phyloP scores from a whole-genome alignment of 2,329 filamentous ascomycete species.

The Colletotrichum sp. region DNA sequence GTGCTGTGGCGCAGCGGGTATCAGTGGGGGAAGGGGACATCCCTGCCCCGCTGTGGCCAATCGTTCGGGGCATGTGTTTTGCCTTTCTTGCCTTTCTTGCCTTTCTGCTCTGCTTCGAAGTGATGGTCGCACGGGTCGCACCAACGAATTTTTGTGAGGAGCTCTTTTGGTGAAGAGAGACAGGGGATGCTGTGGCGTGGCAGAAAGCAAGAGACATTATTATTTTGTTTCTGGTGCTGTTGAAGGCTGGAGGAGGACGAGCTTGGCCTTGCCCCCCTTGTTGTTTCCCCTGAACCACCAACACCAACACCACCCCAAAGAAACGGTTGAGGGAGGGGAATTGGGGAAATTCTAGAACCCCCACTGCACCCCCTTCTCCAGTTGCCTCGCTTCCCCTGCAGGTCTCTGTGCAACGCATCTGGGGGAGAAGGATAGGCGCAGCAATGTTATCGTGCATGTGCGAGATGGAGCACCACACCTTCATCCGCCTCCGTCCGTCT shows the following conservation, averaged over 20 bases:
- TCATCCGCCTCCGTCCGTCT: neutral
- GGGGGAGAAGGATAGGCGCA: neutral
- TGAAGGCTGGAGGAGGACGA: neutral
- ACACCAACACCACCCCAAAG: neutral
- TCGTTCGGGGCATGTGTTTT: conserved; percentile 8
- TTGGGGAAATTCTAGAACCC: conserved; percentile 7
- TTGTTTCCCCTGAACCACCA: neutral
- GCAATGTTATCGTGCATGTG: neutral
- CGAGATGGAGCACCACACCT: neutral
- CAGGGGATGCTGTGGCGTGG: neutral
- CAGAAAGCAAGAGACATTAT: neutral
- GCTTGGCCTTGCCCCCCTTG: neutral
- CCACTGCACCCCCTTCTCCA: neutral
- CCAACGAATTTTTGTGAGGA: neutral
- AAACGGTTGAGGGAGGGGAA: neutral
- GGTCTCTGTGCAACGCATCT: neutral
- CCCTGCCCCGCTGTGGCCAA: conserved; percentile 18
- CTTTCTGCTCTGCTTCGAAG: neutral
- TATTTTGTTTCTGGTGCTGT: neutral
- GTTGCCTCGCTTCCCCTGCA: neutral
- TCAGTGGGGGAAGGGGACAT: conserved; percentile 9
- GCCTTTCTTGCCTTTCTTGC: neutral
- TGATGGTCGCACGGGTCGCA: neutral
- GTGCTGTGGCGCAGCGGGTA: conserved; percentile 19
- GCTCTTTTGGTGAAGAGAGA: neutral